A percentile compares a stretch with the other conserved stretches of the same genome.
These are phyloP conservation scores for Clarireedia hainanense DNA, from an alignment of 2,329 filamentous ascomycete genomes.

Conservation along the genomic window DNA sequence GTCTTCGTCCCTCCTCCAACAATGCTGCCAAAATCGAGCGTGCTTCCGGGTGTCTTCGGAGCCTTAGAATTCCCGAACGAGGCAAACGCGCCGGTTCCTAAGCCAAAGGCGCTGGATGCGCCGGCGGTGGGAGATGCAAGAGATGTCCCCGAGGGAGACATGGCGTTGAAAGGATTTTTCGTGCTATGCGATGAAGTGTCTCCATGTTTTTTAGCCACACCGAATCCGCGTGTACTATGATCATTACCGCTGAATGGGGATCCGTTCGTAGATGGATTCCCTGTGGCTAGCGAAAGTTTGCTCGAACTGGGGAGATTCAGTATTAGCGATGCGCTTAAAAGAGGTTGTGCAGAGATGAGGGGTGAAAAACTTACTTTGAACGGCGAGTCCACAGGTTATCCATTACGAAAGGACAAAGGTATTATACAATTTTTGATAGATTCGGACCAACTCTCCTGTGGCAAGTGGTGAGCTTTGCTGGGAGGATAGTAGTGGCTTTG, in stretches of 20 bases:
- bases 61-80: constrained; percentile 88
- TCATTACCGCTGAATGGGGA: constrained; percentile 32
- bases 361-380: constrained; percentile 54
- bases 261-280: constrained; percentile 39
- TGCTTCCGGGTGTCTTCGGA: constrained; percentile 74
- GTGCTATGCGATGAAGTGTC: constrained; percentile 65
- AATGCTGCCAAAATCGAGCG: constrained; percentile 67
- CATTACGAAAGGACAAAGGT: constrained; percentile 19
- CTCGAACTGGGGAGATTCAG: constrained; percentile 35
- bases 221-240: constrained; percentile 52
- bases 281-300: constrained; percentile 81
- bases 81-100: constrained; percentile 92
- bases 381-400: constrained; percentile 65
- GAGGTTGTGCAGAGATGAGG: constrained; percentile 2
- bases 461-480: constrained; percentile 11
- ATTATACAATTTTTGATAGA: constrained; percentile 1
- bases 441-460: constrained; percentile 12
- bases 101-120: constrained; percentile 82
- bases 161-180: constrained; percentile 67
- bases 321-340: constrained; percentile 4
- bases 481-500: constrained; percentile 7
- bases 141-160: constrained; percentile 8
- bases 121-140: constrained; percentile 34
- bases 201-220: constrained; percentile 67
- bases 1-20: constrained; percentile 39